Percentiles rank a stretch among this genome's conserved stretches.
These are phyloP conservation scores for Cucumis cinereus DNA, from an alignment of 306 rosid genomes.

Conservation along the genomic window DNA sequence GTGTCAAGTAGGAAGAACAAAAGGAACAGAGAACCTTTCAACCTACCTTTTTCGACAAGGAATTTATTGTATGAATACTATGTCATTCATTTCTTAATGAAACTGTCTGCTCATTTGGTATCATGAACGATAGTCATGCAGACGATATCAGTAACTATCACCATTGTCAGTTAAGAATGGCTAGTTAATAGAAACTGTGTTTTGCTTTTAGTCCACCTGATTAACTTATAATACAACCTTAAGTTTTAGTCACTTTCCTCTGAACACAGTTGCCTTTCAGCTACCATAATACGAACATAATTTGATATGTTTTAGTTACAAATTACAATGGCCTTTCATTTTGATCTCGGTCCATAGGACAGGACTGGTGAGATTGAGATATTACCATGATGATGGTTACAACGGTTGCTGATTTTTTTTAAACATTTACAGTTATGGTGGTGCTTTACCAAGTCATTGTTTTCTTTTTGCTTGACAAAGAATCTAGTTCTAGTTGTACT, in stretches of 20 bases:
- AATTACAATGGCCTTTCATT: not conserved
- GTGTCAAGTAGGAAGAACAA: not conserved
- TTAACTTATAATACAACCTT: not conserved
- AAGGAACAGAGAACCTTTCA: not conserved
- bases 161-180: not conserved
- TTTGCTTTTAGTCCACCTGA: not conserved
- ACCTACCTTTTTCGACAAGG: not conserved
- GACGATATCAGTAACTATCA: not conserved
- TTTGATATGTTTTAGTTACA: not conserved
- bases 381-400: not conserved
- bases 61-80: not conserved
- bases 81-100: not conserved
- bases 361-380: not conserved
- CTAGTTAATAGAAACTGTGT: not conserved
- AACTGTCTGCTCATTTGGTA: not conserved
- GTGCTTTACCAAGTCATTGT: not conserved
- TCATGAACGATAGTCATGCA: not conserved
- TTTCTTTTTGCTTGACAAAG: not conserved
- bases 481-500: not conserved
- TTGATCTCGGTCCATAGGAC: not conserved
- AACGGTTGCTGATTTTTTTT: not conserved
- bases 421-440: not conserved
- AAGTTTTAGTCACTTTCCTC: not conserved
- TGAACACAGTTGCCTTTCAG: not conserved
- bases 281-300: not conserved